Evolutionary conservation across 805 yeast genomes (phyloP), one percentile per base, ranked within the genome.

Genomic region (Metschnikowia shivogae): DNA sequence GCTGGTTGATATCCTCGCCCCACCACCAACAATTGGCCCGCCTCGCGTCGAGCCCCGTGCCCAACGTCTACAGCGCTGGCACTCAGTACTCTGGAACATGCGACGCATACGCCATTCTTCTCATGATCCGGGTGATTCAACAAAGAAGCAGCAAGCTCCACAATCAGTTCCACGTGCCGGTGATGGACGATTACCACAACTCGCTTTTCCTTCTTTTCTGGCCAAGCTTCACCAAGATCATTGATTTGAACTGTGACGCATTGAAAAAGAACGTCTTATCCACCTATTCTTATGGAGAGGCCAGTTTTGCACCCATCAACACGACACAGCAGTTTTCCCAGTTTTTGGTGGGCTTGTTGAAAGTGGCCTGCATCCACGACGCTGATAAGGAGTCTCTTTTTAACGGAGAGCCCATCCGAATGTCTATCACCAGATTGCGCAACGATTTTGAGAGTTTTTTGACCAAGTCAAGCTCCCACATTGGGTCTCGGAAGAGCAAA

Each of bases 311-410:
- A 1, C 77, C 80, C 1, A 65, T 75, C 14, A 78, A 74, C 11
- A 61, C 90, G 29, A 88, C 97, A 0, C 89, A 88, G 53, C 86
- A 85, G 44, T 86, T 88, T 63, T 82, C 95, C 1, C 81, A 78
- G 43, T 77, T 85, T 45, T 56, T 92, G 9, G 75, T 81, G 53
- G 92, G 92, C 5, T 62, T 93, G 26, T 67, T 90, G 43, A 80
- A 81, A 34, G 67, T 92, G 26, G 59, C 71, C 1, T 45, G 47
- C 13, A 44, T 51, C 2, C 45, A 51, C 3, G 53, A 50, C 5
- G 26, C 29, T 12, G 56, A 63, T 49, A 47, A 59, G 38, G 55
- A 57, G 20, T 56, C 52, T 12, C 27, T 34, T 34, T 58, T 67
- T 55, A 50, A 59, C 54, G 63, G 79, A 47, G 97, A 88, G 53